These are phyloP conservation scores for Rutidosis leptorrhynchoides DNA, from an alignment of 129 eudicot species.

Conservation along the genomic window DNA sequence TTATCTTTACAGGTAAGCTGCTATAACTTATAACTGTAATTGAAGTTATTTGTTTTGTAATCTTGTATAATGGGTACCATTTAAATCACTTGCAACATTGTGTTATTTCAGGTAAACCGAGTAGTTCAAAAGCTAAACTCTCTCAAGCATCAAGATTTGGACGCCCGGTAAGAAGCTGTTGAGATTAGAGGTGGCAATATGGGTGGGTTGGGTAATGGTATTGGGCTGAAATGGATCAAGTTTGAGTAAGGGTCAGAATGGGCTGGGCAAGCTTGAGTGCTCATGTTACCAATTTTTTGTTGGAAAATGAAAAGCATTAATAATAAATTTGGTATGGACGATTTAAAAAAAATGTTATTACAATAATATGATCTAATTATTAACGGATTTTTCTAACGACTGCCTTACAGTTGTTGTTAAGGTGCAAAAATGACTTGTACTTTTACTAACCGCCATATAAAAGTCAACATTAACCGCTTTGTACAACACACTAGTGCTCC, in stretches of 20 bases:
- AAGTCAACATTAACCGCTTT: no score
- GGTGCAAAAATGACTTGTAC: no score
- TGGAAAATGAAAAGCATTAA: neutral
- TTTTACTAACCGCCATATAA: no score
- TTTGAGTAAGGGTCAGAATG: neutral
- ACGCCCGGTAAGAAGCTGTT: slow-evolving; percentile 55
- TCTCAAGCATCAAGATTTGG: slow-evolving; percentile 67
- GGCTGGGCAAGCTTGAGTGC: neutral
- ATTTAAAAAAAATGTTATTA: neutral
- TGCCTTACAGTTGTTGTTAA: no score
- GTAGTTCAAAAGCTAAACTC: slow-evolving; percentile 54
- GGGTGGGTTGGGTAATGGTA: neutral
- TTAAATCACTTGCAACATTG: neutral
- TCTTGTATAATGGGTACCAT: neutral
- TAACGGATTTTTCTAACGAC: no score
- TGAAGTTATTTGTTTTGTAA: neutral
- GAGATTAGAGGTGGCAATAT: neutral
- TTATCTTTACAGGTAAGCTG: slow-evolving; percentile 69
- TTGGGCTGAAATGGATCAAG: neutral
- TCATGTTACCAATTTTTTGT: neutral
- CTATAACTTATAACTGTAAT: neutral
- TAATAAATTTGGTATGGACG: neutral
- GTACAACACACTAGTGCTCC: no score
- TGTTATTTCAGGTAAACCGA: slow-evolving; percentile 51
- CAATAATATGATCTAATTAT: neutral